A percentile compares a stretch with the other conserved stretches of the same genome.
Conservation (phyloP, 805 yeast genomes). For the Kluyveromyces lactis region DNA sequence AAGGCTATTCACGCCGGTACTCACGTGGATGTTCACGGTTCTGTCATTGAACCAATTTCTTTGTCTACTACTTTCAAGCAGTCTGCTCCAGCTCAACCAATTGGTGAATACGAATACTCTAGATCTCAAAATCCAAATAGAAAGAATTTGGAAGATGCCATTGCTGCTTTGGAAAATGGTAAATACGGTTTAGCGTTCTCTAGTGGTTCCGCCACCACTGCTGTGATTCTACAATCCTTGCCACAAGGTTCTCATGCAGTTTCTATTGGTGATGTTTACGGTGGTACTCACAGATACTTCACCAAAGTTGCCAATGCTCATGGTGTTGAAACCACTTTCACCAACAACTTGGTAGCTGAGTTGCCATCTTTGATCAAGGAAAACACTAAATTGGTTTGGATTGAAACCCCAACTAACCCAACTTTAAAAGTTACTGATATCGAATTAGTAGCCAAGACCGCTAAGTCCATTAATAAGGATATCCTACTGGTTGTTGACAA, state of each 20-base stretch:
- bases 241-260: slow-evolving; percentile 67
- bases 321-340: slow-evolving; percentile 63
- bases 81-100: slow-evolving; percentile 63
- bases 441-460: slow-evolving; percentile 46
- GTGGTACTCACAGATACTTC: slow-evolving; percentile 88
- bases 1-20: slow-evolving; percentile 82
- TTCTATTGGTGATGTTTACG: slow-evolving; percentile 80
- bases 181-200: slow-evolving; percentile 68
- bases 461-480: slow-evolving; percentile 43
- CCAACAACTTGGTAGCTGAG: slow-evolving; percentile 54
- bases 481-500: slow-evolving; percentile 72
- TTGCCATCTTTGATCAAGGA: slow-evolving; percentile 46
- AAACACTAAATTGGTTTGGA: slow-evolving; percentile 73
- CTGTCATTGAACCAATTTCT: slow-evolving; percentile 79
- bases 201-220: slow-evolving; percentile 84
- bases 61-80: slow-evolving; percentile 83
- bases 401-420: slow-evolving; percentile 86
- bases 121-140: slow-evolving; percentile 85
- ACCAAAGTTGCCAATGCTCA: slow-evolving; percentile 77
- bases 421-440: slow-evolving; percentile 76
- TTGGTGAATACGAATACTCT: slow-evolving; percentile 76
- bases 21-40: slow-evolving; percentile 68
- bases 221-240: slow-evolving; percentile 64
- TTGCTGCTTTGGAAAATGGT: slow-evolving; percentile 73
- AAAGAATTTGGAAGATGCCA: slow-evolving; percentile 66